Evolutionary conservation across 2,329 filamentous ascomycete genomes (phyloP), one percentile per base, ranked within the genome.

Genomic region (Monosporascus ibericus): DNA sequence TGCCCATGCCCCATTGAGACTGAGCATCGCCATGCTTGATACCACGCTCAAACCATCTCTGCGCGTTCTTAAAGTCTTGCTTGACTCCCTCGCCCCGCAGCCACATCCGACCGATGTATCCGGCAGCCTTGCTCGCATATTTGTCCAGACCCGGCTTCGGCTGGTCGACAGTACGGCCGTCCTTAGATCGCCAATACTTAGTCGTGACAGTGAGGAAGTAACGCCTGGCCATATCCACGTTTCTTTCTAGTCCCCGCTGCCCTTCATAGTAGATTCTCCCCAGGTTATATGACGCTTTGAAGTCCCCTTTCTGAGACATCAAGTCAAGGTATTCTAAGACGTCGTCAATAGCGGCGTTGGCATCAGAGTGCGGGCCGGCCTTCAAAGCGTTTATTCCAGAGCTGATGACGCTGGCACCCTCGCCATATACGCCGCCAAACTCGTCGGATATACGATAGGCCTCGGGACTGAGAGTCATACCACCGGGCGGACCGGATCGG

Each of bases 321-420:
- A 96, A 78, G 62, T 96, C 90, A 59, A 96, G 76, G 62, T 96
- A 99, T 67, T 99, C 94, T 54, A 99, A 84, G 17, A 97, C 88
- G 68, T 99, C 92, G 62, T 95, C 91, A 53, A 96, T 82, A 17
- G 90, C 88, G 1, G 91, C 90, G 63, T 95, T 87, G 1, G 87
- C 83, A 65, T 94, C 88, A 3, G 90, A 89, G 58, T 87, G 86
- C 1, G 85, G 80, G 52, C 84, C 84, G 20, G 85, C 82, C 57
- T 85, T 85, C 63, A 86, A 81, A 4, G 91, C 90, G 65, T 95
- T 92, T 52, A 82, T 79, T 5, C 94, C 94, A 0, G 94, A 87
- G 65, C 91, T 96, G 24, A 87, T 86, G 39, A 87, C 89, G 66
- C 92, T 97, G 14, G 94, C 94, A 3, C 94, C 95, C 70, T 96